phyloP scores from a whole-genome alignment of 148 eudicot genomes.

The Heliosperma pusillum region DNA sequence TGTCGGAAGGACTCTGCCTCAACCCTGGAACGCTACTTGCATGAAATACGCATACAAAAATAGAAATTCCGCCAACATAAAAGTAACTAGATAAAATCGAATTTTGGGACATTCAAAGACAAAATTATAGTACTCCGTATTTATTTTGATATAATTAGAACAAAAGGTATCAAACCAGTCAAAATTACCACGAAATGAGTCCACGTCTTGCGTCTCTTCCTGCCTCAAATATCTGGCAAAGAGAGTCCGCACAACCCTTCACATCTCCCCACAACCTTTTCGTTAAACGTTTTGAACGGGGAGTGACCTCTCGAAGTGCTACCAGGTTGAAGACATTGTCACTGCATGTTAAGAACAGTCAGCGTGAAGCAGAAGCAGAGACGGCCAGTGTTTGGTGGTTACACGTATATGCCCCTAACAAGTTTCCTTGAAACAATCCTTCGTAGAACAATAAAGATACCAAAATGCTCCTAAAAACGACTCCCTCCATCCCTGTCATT shows the following conservation, averaged over 20 bases:
- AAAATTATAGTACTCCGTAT: not conserved
- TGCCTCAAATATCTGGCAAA: constrained; percentile 36
- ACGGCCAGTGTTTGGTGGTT: not conserved
- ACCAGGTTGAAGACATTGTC: constrained; percentile 62
- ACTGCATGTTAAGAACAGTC: constrained; percentile 29
- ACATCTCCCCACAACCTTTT: constrained; percentile 54
- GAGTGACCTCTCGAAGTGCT: constrained; percentile 75
- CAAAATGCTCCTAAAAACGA: no score
- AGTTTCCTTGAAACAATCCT: not conserved
- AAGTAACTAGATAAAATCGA: not conserved
- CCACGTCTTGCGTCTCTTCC: constrained; percentile 64
- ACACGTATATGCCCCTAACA: not conserved
- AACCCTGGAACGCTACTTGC: constrained; percentile 47
- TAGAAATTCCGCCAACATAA: not conserved
- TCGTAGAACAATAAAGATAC: not conserved
- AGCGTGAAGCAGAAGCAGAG: constrained; percentile 12
- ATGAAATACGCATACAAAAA: not conserved
- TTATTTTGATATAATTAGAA: not conserved
- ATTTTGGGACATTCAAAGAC: not conserved
- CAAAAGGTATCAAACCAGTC: not conserved
- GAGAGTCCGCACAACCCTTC: constrained; percentile 29
- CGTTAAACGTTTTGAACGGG: constrained; percentile 51
- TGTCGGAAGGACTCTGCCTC: constrained; percentile 80
- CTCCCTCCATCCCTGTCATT: no score
- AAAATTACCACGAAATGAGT: constrained; percentile 73